These are phyloP conservation scores for Syzygium syzygioides DNA, from an alignment of 441 rosid species.

Conservation along the genomic window DNA sequence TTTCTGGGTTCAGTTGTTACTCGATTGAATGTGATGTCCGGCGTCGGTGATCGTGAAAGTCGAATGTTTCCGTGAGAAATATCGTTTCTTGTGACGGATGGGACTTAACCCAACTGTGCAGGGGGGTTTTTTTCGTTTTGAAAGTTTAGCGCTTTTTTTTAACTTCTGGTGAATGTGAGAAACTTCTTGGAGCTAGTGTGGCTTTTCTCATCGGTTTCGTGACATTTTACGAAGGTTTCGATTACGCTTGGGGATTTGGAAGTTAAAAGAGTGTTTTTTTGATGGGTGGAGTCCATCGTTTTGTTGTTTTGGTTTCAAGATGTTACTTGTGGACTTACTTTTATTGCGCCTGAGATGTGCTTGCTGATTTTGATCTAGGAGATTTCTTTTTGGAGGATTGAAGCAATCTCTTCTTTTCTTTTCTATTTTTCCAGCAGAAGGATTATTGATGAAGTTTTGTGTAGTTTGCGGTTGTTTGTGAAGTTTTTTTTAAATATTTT, in stretches of 20 bases:
- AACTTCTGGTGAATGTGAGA: not conserved
- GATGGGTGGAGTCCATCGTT: not conserved
- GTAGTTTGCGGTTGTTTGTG: not conserved
- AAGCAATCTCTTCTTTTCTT: not conserved
- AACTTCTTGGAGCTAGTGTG: not conserved
- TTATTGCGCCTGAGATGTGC: not conserved
- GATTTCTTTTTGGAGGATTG: not conserved
- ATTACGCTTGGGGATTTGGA: not conserved
- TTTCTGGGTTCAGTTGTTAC: not conserved
- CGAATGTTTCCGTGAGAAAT: not conserved
- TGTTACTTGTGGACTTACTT: not conserved
- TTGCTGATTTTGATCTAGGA: not conserved
- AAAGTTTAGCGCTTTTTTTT: not conserved
- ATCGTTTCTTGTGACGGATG: not conserved
- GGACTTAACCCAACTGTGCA: not conserved
- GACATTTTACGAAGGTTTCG: not conserved
- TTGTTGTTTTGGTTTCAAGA: not conserved
- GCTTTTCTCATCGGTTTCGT: not conserved
- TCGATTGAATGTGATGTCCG: not conserved
- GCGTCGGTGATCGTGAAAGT: not conserved
- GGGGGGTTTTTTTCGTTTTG: not conserved
- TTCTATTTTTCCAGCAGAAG: not conserved
- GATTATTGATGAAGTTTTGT: not conserved
- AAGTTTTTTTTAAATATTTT: not conserved
- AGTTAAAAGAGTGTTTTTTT: not conserved